phyloP scores from a whole-genome alignment of 345 rosid genomes.

The Psidium guajava region DNA sequence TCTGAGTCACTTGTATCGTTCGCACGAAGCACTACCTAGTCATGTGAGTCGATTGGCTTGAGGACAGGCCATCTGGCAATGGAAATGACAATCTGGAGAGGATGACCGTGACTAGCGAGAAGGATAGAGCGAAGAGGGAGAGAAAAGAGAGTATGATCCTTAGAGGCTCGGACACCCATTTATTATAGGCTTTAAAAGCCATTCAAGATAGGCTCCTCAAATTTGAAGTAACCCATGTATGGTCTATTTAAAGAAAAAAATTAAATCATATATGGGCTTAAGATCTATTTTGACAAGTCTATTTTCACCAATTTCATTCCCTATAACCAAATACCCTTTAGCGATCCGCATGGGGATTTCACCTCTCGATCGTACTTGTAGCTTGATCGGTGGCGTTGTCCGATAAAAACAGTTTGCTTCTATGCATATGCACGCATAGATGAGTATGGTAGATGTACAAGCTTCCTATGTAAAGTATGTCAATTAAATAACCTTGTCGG shows the following conservation, averaged over 20 bases:
- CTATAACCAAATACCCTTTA: too few species aligned
- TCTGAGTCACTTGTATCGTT: conserved; percentile 52
- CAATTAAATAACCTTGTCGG: background rate
- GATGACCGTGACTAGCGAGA: conserved; percentile 33
- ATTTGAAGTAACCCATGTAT: background rate
- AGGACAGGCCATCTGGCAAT: conserved; percentile 30
- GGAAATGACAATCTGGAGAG: conserved; percentile 43
- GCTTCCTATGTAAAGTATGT: background rate
- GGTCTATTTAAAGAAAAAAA: background rate
- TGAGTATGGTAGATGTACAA: background rate
- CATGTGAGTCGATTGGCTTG: conserved; percentile 80
- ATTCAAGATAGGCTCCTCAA: too few species aligned
- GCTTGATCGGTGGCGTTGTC: background rate
- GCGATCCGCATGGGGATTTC: background rate
- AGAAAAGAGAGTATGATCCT: background rate
- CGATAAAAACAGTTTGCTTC: background rate
- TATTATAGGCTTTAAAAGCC: background rate
- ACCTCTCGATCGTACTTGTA: background rate
- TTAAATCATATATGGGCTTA: background rate
- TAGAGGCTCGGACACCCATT: background rate
- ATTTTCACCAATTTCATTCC: background rate
- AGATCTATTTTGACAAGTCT: background rate
- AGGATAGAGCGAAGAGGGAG: conserved; percentile 13
- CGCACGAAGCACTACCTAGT: conserved; percentile 80
- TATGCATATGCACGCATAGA: background rate